phyloP scores from a whole-genome alignment of 78 protist species.

The Pelomyxa schiedti region DNA sequence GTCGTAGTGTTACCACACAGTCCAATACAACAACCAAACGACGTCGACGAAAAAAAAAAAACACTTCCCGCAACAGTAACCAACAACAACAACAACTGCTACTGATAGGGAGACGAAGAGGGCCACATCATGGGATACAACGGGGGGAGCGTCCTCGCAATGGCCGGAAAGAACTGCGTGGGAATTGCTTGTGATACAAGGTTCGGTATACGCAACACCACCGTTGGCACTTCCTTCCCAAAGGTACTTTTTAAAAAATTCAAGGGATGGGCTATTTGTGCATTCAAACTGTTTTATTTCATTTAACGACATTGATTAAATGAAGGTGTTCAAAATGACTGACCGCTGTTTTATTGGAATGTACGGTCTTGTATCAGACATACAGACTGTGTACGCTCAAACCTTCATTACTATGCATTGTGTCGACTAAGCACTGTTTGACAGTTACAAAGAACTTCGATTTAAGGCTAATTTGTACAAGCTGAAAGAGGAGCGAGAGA shows the following conservation, averaged over 20 bases:
- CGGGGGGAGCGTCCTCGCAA: conserved; percentile 86
- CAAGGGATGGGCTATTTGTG: no score
- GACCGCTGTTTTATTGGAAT: conserved; percentile 69
- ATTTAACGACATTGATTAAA: no score
- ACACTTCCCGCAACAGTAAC: no score
- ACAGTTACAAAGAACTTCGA: conserved; percentile 45
- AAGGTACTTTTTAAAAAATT: no score
- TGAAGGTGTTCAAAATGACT: no score
- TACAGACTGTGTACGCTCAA: conserved; percentile 69
- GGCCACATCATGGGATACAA: conserved; percentile 86
- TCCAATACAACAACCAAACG: no score
- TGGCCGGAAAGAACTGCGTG: conserved; percentile 88
- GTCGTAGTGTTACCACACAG: no score
- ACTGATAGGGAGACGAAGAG: no score
- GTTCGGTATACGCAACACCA: conserved; percentile 71
- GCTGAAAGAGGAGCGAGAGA: conserved; percentile 85
- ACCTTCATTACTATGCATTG: neutral
- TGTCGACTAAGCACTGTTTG: neutral
- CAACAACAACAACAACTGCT: no score
- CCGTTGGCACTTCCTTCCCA: conserved; percentile 59
- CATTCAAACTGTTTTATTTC: no score
- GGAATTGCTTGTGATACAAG: conserved; percentile 88
- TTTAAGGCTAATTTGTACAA: conserved; percentile 66
- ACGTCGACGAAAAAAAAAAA: no score
- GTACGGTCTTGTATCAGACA: conserved; percentile 81